These are phyloP conservation scores for Wallacemonas sp. DNA, from an alignment of 208 protist species.

Conservation along the genomic window DNA sequence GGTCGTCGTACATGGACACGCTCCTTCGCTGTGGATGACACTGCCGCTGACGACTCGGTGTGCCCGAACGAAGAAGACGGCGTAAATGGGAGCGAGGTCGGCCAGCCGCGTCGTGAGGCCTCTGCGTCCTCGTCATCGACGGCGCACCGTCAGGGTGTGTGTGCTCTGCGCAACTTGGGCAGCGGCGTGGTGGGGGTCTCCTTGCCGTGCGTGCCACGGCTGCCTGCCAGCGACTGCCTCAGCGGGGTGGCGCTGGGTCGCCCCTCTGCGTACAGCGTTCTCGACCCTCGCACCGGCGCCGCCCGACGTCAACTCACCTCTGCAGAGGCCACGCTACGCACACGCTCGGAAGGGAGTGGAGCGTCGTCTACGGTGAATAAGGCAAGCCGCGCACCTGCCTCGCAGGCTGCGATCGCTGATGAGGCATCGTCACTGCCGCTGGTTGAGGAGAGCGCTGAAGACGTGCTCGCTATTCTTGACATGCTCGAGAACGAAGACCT, in stretches of 20 bases:
- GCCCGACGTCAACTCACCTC: conserved; percentile 19
- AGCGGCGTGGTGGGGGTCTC: conserved; percentile 26
- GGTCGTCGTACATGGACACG: too few relatives aligned
- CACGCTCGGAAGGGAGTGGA: too few relatives aligned
- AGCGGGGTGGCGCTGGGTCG: conserved; percentile 61
- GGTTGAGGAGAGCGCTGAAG: conserved; percentile 13
- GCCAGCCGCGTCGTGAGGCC: too few relatives aligned
- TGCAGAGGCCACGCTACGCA: conserved; percentile 17
- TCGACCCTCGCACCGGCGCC: conserved; percentile 27
- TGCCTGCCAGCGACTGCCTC: conserved; percentile 58
- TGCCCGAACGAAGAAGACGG: too few relatives aligned
- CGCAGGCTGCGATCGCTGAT: conserved; percentile 1
- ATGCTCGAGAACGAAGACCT: conserved; percentile 56
- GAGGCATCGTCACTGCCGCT: background rate
- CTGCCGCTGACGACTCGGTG: too few relatives aligned
- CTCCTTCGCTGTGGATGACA: too few relatives aligned
- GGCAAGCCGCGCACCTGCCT: background rate
- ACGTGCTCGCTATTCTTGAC: conserved; percentile 43
- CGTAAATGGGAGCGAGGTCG: too few relatives aligned
- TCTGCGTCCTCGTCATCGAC: too few relatives aligned
- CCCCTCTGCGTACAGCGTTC: conserved; percentile 34
- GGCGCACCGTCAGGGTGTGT: background rate
- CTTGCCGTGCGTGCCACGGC: conserved; percentile 19
- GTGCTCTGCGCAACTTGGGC: conserved; percentile 46
- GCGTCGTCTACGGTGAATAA: too few relatives aligned